phyloP scores from a whole-genome alignment of 1,139 yeast genomes.

The Suhomyces taliae region DNA sequence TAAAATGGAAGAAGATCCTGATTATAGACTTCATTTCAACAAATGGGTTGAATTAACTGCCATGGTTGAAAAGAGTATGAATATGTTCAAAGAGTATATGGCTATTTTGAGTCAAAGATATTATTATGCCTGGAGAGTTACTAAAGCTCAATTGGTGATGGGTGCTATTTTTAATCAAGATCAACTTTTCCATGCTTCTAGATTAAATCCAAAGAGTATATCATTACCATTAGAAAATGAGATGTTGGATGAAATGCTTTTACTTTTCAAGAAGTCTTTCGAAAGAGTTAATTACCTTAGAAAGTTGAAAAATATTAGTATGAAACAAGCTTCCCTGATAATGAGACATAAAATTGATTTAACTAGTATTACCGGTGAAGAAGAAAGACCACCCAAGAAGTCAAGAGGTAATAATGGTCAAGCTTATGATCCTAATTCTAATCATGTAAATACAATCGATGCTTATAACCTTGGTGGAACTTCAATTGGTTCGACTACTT shows the following conservation, averaged over 20 bases:
- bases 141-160: slow-evolving; percentile 37
- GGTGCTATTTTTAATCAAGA: slow-evolving; percentile 7
- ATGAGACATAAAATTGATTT: not conserved
- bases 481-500: slow-evolving; percentile 7
- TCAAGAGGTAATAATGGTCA: not conserved
- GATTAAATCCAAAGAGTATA: not conserved
- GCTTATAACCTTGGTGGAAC: not conserved
- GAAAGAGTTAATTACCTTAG: slow-evolving; percentile 1
- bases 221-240: slow-evolving; percentile 2
- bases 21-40: slow-evolving; percentile 9
- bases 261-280: slow-evolving; percentile 10
- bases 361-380: not conserved
- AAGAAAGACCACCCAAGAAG: not conserved
- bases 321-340: not conserved
- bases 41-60: slow-evolving; percentile 6
- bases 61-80: slow-evolving; percentile 6
- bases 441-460: not conserved
- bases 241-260: slow-evolving; percentile 12
- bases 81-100: slow-evolving; percentile 12
- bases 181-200: slow-evolving; percentile 10
- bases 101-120: slow-evolving; percentile 35
- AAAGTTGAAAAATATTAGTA: not conserved
- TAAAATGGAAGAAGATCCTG: slow-evolving; percentile 6
- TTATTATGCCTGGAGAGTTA: slow-evolving; percentile 53
- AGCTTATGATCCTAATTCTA: not conserved